phyloP scores from a whole-genome alignment of 768 basidiomycete genomes.

The Antrodiella citrinella region DNA sequence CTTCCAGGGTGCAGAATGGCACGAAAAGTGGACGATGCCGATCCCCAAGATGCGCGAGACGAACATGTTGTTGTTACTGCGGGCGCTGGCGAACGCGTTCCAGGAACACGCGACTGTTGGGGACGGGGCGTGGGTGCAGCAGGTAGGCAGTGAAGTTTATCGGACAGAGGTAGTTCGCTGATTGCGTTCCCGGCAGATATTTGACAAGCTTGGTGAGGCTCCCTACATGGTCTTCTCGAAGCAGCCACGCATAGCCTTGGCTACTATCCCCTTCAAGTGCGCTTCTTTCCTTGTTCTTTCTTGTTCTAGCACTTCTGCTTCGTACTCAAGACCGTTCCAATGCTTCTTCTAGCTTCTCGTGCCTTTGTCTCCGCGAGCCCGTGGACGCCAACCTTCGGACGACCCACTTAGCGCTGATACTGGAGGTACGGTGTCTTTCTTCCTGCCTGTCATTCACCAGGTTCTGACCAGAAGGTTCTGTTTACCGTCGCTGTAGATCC shows the following conservation, averaged over 20 bases:
- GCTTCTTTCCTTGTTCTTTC: slow-evolving; percentile 21
- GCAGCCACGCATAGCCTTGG: slow-evolving; percentile 64
- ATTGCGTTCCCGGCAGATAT: slow-evolving; percentile 36
- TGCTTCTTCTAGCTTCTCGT: slow-evolving; percentile 46
- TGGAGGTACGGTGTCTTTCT: slow-evolving; percentile 31
- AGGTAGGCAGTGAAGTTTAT: slow-evolving; percentile 39
- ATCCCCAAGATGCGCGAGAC: slow-evolving; percentile 72
- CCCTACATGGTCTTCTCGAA: slow-evolving; percentile 55
- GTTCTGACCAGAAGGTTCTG: not conserved
- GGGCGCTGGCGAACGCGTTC: slow-evolving; percentile 75
- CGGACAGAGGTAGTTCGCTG: too few relatives aligned
- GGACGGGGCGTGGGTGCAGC: slow-evolving; percentile 42
- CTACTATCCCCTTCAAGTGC: slow-evolving; percentile 86
- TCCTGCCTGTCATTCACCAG: too few relatives aligned
- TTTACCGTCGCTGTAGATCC: slow-evolving; percentile 24
- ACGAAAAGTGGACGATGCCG: slow-evolving; percentile 41
- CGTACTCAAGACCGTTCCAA: not conserved
- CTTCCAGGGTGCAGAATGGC: slow-evolving; percentile 65
- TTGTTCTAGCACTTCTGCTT: not conserved
- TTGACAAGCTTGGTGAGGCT: slow-evolving; percentile 42
- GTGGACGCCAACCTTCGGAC: slow-evolving; percentile 32
- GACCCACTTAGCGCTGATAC: slow-evolving; percentile 36
- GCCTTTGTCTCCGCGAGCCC: slow-evolving; percentile 38
- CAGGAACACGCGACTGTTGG: slow-evolving; percentile 40
- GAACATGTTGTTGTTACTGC: slow-evolving; percentile 72